Percentiles rank a stretch among this genome's conserved stretches.
phyloP scores from a whole-genome alignment of 2,329 filamentous ascomycete genomes.

The Peltaster fructicola region DNA sequence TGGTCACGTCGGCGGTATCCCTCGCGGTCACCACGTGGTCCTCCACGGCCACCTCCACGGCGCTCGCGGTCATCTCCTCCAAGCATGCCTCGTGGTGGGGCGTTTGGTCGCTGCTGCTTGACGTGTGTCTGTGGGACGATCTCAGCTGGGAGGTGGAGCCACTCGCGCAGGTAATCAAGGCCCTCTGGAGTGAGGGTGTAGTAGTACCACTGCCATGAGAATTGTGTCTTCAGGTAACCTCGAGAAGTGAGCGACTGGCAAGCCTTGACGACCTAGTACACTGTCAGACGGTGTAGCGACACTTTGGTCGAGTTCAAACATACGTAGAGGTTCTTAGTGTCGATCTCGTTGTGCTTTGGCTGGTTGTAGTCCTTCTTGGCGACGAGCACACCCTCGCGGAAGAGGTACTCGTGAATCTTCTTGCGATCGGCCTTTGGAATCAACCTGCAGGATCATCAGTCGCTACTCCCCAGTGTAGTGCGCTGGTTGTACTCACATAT shows the following conservation, averaged over 20 bases:
- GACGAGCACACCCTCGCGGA: slow-evolving; percentile 71
- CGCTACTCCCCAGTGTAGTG: neutral
- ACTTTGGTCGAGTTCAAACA: slow-evolving; percentile 9
- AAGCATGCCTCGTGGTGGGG: slow-evolving; percentile 96
- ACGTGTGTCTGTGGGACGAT: slow-evolving; percentile 99
- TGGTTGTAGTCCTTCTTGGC: slow-evolving; percentile 99
- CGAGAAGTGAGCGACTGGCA: slow-evolving; percentile 95
- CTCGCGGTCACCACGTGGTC: slow-evolving; percentile 56
- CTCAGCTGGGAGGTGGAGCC: slow-evolving; percentile 98
- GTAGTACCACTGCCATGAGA: slow-evolving; percentile 99
- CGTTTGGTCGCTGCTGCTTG: slow-evolving; percentile 98
- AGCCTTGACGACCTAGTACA: slow-evolving; percentile 70
- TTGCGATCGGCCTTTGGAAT: slow-evolving; percentile 99
- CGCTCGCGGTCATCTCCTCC: slow-evolving; percentile 70
- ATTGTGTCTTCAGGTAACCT: slow-evolving; percentile 98
- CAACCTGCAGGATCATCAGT: slow-evolving; percentile 44
- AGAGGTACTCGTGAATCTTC: slow-evolving; percentile 99
- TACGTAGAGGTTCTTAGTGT: slow-evolving; percentile 97
- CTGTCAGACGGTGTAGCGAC: too few relatives aligned
- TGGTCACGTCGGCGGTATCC: slow-evolving; percentile 41
- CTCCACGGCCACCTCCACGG: slow-evolving; percentile 61
- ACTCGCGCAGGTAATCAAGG: slow-evolving; percentile 99
- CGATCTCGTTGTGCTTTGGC: slow-evolving; percentile 92
- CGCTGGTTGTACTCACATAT: slow-evolving; percentile 19
- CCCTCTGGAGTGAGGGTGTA: slow-evolving; percentile 97